Base-by-base conservation (phyloP, 805 yeast species). In the Sungouiella blattae region DNA sequence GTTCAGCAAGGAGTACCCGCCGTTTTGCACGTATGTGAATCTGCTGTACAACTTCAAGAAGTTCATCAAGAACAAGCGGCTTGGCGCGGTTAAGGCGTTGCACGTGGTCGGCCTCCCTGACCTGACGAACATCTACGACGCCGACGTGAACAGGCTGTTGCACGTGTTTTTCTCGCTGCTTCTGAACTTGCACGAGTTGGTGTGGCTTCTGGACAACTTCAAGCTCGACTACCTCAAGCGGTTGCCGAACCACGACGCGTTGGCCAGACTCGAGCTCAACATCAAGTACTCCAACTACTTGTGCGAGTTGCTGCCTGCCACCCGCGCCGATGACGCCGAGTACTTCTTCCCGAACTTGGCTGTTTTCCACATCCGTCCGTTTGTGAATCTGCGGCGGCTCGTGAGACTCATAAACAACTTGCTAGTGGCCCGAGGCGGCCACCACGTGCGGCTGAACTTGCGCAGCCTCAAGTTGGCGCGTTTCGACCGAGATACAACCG, bases 51-150 rank as follows among this genome's bases (percentile, higher is more conserved):
- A 60, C 33, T 56, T 72, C 32, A 66, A 67, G 43, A 53, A 49
- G 28, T 62, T 70, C 27, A 26, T 26, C 26, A 26, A 18, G 33
- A 22, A 26, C 16, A 15, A 6, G 15, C 13, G 21, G 11, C 31
- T 26, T 8, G 18, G 20, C 4, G 31, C 18, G 7, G 50, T 65
- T 3, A 45, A 46, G 27, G 42, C 47, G 11, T 43, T 73, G 15
- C 60, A 55, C 30, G 57, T 68, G 32, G 47, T 62, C 2, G 49
- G 52, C 16, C 43, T 73, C 4, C 77, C 77, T 0, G 73, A 69
- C 40, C 65, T 71, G 16, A 56, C 69, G 18, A 60, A 63, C 27
- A 51, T 60, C 0, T 55, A 57, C 37, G 70, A 69, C 31, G 41
- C 50, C 18, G 58, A 57, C 4, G 49, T 63, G 26, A 50, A 54